phyloP scores from a whole-genome alignment of 352 stramenopile genomes.

The Peronospora belbahrii region DNA sequence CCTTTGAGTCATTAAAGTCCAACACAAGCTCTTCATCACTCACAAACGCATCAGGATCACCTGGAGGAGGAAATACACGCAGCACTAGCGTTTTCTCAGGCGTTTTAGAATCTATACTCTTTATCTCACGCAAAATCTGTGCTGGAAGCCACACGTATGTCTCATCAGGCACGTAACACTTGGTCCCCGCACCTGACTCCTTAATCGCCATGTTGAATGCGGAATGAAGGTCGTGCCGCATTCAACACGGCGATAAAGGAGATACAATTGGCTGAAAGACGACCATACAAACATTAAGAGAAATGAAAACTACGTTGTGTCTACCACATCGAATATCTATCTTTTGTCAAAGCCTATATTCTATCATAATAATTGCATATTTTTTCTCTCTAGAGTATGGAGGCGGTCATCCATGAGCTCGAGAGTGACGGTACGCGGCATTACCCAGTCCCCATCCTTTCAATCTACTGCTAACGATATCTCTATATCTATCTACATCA shows the following conservation, averaged over 20 bases:
- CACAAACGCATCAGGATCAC: conserved; percentile 10
- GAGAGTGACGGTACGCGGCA: conserved; percentile 50
- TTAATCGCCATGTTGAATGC: conserved; percentile 14
- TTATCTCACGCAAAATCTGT: conserved; percentile 58
- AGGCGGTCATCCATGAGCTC: conserved; percentile 63
- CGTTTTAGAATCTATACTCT: conserved; percentile 39
- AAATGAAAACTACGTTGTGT: too few species aligned
- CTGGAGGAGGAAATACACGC: conserved; percentile 36
- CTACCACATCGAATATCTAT: conserved; percentile 1
- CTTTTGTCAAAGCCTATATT: conserved; percentile 8
- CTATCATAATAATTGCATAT: conserved; percentile 20
- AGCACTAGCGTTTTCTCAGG: conserved; percentile 53
- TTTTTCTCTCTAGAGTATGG: conserved; percentile 32
- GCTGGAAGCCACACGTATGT: conserved; percentile 70
- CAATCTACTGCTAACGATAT: conserved; percentile 1
- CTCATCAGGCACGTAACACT: conserved; percentile 81
- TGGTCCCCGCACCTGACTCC: conserved; percentile 41
- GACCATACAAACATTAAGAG: conserved; percentile 18
- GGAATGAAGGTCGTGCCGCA: conserved; percentile 9
- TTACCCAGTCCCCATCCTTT: background rate
- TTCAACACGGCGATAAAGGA: too few species aligned
- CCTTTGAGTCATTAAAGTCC: conserved; percentile 67
- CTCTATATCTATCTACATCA: background rate
- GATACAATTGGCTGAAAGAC: background rate
- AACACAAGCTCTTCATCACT: conserved; percentile 46